Evolutionary conservation across 1,139 yeast genomes (phyloP).

Genomic region (Suhomyces bokatorum): DNA sequence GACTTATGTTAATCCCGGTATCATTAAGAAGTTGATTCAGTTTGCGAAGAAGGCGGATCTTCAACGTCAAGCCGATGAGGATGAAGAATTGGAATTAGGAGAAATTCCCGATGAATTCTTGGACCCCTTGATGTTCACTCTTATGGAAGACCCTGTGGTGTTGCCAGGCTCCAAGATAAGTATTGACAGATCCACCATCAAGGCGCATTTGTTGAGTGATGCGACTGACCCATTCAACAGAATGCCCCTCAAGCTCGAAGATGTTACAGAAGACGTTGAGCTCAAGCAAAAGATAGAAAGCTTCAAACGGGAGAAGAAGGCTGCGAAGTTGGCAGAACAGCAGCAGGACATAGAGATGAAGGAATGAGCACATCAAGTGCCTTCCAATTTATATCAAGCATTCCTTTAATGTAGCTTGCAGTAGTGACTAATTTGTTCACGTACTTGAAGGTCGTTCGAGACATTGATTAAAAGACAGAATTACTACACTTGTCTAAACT

Average conservation of each 20-base stretch:
- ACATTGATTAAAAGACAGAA: too few species aligned
- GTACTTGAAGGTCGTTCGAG: too few species aligned
- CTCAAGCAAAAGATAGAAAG: slow-evolving; percentile 60
- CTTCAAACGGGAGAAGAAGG: slow-evolving; percentile 49
- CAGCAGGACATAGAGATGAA: slow-evolving; percentile 23
- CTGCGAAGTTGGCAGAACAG: slow-evolving; percentile 13
- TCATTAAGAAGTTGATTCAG: slow-evolving; percentile 49
- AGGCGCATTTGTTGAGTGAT: slow-evolving; percentile 90
- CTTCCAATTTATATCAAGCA: neutral
- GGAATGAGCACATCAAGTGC: slow-evolving; percentile 1
- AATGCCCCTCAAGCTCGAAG: slow-evolving; percentile 84
- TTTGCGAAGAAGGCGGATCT: slow-evolving; percentile 68
- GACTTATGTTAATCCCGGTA: slow-evolving; percentile 52
- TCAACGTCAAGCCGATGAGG: slow-evolving; percentile 64
- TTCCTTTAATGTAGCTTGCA: too few species aligned
- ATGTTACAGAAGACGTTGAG: slow-evolving; percentile 75
- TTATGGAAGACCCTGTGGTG: slow-evolving; percentile 94
- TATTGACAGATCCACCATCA: slow-evolving; percentile 88
- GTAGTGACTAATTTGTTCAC: too few species aligned
- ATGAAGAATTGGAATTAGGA: slow-evolving; percentile 84
- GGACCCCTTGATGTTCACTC: slow-evolving; percentile 93
- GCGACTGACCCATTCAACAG: slow-evolving; percentile 97
- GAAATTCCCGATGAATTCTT: slow-evolving; percentile 95
- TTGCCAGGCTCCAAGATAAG: slow-evolving; percentile 82
- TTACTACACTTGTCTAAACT: slow-evolving; percentile 2